Evolutionary conservation across 202 grass and related monocot genomes (phyloP), one percentile per base, ranked within the genome.

Genomic region (Schoenoplectus triqueter): DNA sequence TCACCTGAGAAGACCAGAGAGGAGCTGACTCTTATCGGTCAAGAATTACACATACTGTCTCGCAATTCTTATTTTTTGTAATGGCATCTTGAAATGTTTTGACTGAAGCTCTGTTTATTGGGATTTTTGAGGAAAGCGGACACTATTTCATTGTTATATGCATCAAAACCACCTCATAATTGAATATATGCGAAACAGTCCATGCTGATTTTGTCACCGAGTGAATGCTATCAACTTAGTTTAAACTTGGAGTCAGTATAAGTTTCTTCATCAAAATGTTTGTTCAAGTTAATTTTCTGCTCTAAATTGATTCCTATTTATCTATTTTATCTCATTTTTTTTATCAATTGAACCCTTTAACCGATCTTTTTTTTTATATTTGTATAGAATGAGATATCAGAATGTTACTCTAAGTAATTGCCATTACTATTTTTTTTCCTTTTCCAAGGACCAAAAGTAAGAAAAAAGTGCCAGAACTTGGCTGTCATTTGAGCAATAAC

Each of bases 51-150:
- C 6, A 45, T 14, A 73, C 6, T 77, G 31, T 31, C 20, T 57
- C 20, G 11, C 20, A 31, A 75, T 11, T 22, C 47, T 8, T 50
- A 20, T 49, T 73, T 73, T 13, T 49, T 73, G 22, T 15, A 65
- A 65, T 65, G 63, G 8, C 63, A 65, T 70, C 51, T 56, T 76
- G 73, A 56, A 56, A 56, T 77, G 22, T 77, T 18, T 56, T 56
- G 11, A 55, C 1, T 52, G 50, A 76, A 39, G 31, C 31, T 31
- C 31, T 2, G 4, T 54, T 76, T 31, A 20, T 56, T 76, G 15
- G 7, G 69, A 19, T 47, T 18, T 21, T 75, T 56, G 64, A 1
- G 49, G 20, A 15, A 39, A 40, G 10, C 10, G 13, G 40, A 10
- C 50, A 76, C 72, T 31, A 3, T 76, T 56, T 13, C 21, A 14